phyloP scores from a whole-genome alignment of 164 flowering plant genomes.

The Platanus orientalis region DNA sequence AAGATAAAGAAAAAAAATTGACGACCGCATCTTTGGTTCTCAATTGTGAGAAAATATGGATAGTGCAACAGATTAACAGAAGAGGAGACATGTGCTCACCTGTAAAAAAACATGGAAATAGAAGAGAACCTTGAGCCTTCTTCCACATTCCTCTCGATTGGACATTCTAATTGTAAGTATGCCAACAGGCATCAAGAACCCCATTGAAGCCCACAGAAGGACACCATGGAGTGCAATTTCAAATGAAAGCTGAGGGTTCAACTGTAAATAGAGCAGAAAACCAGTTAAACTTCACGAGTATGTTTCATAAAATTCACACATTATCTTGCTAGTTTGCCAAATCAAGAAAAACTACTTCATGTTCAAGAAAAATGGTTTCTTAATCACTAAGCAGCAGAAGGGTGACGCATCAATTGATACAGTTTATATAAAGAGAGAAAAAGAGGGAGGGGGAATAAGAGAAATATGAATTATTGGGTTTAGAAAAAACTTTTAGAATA shows the following conservation, averaged over 20 bases:
- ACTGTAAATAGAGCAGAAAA: constrained; percentile 22
- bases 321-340: background rate
- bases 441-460: background rate
- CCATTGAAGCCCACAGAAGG: constrained; percentile 79
- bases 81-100: constrained; percentile 33
- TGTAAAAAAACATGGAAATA: constrained; percentile 65
- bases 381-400: background rate
- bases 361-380: background rate
- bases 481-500: background rate
- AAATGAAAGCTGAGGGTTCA: constrained; percentile 30
- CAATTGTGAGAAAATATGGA: background rate
- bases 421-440: background rate
- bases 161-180: constrained; percentile 61
- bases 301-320: background rate
- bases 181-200: constrained; percentile 76
- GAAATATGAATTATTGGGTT: background rate
- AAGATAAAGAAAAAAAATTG: background rate
- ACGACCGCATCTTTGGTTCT: constrained; percentile 3
- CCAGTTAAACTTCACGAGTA: background rate
- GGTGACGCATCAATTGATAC: background rate
- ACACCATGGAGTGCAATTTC: constrained; percentile 55
- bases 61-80: background rate
- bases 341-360: background rate
- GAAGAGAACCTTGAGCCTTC: constrained; percentile 44
- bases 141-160: constrained; percentile 33